Conservation (phyloP, 2,329 filamentous ascomycete genomes). For the Malbranchea zuffiana region DNA sequence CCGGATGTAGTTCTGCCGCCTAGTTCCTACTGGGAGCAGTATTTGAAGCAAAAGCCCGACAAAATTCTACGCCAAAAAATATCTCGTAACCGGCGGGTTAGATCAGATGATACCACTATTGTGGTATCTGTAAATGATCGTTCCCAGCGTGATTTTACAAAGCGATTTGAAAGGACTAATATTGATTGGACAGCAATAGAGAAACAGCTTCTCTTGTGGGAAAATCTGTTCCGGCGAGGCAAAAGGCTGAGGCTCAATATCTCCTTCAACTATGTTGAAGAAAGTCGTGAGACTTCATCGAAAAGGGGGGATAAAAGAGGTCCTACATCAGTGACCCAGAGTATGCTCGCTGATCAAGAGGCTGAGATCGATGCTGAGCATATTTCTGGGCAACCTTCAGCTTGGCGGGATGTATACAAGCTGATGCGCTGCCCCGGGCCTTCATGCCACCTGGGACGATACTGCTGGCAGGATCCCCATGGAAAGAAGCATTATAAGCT, state of each 20-base stretch:
- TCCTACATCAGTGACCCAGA: slow-evolving; percentile 9
- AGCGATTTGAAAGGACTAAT: slow-evolving; percentile 20
- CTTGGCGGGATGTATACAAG: slow-evolving; percentile 11
- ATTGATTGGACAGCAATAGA: slow-evolving; percentile 23
- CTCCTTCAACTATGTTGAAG: slow-evolving; percentile 24
- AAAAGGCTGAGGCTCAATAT: slow-evolving; percentile 24
- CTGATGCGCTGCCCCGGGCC: slow-evolving; percentile 11
- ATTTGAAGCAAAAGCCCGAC: slow-evolving; percentile 12
- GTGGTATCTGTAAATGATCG: slow-evolving; percentile 20
- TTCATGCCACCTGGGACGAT: slow-evolving; percentile 1
- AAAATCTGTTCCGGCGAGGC: slow-evolving; percentile 18
- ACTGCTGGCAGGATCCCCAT: slow-evolving; percentile 26
- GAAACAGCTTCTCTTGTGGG: slow-evolving; percentile 21
- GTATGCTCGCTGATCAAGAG: slow-evolving; percentile 11
- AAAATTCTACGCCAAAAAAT: slow-evolving; percentile 9
- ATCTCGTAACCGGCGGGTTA: slow-evolving; percentile 6
- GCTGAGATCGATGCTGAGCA: slow-evolving; percentile 10
- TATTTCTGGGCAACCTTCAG: slow-evolving; percentile 10
- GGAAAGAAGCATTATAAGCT: slow-evolving; percentile 28
- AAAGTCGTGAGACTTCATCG: background rate
- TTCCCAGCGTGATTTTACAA: slow-evolving; percentile 22
- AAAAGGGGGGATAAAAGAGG: slow-evolving; percentile 10
- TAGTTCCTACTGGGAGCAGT: slow-evolving; percentile 11
- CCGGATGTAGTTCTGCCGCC: slow-evolving; percentile 14
- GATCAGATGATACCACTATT: slow-evolving; percentile 12